phyloP scores from a whole-genome alignment of 345 rosid genomes.

The Jatropha curcas region DNA sequence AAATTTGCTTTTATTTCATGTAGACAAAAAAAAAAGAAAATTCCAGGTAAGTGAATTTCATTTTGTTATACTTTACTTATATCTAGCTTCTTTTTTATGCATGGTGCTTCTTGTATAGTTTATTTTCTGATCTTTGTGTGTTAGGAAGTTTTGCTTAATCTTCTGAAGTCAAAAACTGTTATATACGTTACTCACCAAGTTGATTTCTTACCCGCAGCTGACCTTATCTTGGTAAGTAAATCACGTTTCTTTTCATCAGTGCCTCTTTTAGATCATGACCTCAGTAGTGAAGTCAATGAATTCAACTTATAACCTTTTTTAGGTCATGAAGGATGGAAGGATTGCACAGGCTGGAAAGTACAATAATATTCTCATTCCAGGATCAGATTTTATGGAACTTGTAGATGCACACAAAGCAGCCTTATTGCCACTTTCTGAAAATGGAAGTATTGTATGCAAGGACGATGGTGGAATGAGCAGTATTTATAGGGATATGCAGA shows the following conservation, averaged over 20 bases:
- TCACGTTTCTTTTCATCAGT: conserved; percentile 1
- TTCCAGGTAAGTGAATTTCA: neutral
- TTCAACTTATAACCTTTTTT: neutral
- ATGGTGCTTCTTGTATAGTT: neutral
- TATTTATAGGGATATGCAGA: conserved; percentile 16
- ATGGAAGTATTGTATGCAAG: conserved; percentile 13
- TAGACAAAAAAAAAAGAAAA: neutral
- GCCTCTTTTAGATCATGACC: neutral
- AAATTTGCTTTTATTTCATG: neutral
- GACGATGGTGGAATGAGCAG: conserved; percentile 14
- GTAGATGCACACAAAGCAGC: conserved; percentile 66
- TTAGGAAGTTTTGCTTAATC: conserved; percentile 58
- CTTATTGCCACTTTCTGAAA: conserved; percentile 41
- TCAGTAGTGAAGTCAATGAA: neutral
- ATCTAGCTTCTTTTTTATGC: neutral
- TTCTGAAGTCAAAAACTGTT: conserved; percentile 48
- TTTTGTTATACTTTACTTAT: neutral
- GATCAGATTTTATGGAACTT: conserved; percentile 68
- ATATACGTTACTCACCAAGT: conserved; percentile 67
- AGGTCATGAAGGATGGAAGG: conserved; percentile 73
- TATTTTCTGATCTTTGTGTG: neutral
- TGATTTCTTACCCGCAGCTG: conserved; percentile 64
- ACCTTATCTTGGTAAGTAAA: conserved; percentile 56
- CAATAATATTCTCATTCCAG: conserved; percentile 54
- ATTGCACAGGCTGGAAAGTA: conserved; percentile 74